Evolutionary conservation across 2,329 filamentous ascomycete genomes (phyloP).

Genomic region (Neodidymelliopsis sp.): DNA sequence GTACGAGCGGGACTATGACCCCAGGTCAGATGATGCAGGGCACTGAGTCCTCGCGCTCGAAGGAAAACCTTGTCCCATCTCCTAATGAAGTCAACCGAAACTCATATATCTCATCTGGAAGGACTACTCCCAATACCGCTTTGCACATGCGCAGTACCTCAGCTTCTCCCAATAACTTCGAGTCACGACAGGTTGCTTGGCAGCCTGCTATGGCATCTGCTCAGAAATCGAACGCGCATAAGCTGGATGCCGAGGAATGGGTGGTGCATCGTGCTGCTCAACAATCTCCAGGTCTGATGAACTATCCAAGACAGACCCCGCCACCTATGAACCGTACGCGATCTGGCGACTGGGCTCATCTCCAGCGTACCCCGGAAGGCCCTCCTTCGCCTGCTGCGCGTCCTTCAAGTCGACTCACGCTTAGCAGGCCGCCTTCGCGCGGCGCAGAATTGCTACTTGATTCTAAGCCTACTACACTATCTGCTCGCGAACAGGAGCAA

Average conservation of each 20-base stretch:
- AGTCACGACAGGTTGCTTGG: slow-evolving; percentile 77
- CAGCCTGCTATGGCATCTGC: slow-evolving; percentile 70
- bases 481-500: slow-evolving; percentile 86
- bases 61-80: slow-evolving; percentile 40
- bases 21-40: slow-evolving; percentile 41
- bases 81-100: slow-evolving; percentile 40
- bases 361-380: slow-evolving; percentile 41
- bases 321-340: slow-evolving; percentile 53
- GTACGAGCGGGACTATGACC: slow-evolving; percentile 62
- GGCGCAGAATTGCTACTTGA: slow-evolving; percentile 63
- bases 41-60: slow-evolving; percentile 37
- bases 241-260: slow-evolving; percentile 79
- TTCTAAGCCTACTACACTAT: slow-evolving; percentile 69
- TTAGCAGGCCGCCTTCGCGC: slow-evolving; percentile 62
- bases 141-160: slow-evolving; percentile 52
- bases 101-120: slow-evolving; percentile 38
- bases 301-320: slow-evolving; percentile 64
- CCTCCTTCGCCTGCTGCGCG: slow-evolving; percentile 30
- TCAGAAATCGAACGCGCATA: slow-evolving; percentile 56
- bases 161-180: slow-evolving; percentile 53
- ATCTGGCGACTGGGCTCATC: slow-evolving; percentile 56
- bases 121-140: slow-evolving; percentile 50
- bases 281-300: slow-evolving; percentile 53
- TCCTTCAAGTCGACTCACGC: slow-evolving; percentile 40
- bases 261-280: slow-evolving; percentile 76